A percentile compares a stretch with the other conserved stretches of the same genome.
Conservation (phyloP, 345 rosid species). For the Citrus trifoliata region DNA sequence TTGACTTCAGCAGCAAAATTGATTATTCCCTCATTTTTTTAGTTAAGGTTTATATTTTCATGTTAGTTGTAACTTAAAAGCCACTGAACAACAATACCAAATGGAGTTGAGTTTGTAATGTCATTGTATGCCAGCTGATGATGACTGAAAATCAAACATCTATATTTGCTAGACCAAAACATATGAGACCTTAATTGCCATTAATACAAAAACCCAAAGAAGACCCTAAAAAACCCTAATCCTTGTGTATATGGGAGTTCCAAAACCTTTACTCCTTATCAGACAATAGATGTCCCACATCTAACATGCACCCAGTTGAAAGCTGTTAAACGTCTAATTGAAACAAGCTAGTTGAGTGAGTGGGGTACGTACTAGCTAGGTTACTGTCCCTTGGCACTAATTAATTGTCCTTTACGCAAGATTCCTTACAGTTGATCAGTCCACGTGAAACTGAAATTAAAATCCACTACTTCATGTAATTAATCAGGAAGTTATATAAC, state of each 20-base stretch:
- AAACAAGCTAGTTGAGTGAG: slow-evolving; percentile 27
- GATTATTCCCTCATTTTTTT: not conserved
- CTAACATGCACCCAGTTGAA: slow-evolving; percentile 28
- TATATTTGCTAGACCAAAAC: not conserved
- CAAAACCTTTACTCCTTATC: slow-evolving; percentile 21
- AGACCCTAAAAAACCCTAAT: not conserved
- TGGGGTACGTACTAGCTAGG: slow-evolving; percentile 6
- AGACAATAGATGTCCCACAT: slow-evolving; percentile 37
- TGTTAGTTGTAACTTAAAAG: too few relatives aligned
- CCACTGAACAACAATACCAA: too few relatives aligned
- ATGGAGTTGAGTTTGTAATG: not conserved
- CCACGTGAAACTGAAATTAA: slow-evolving; percentile 10
- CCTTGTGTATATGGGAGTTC: not conserved
- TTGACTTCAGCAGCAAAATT: not conserved
- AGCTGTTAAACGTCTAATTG: slow-evolving; percentile 27
- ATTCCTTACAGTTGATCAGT: slow-evolving; percentile 2
- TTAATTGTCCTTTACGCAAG: slow-evolving; percentile 36
- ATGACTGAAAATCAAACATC: slow-evolving; percentile 5
- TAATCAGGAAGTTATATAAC: not conserved
- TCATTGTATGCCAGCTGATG: not conserved
- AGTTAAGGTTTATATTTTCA: too few relatives aligned
- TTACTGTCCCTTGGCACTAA: slow-evolving; percentile 25
- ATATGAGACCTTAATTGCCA: not conserved
- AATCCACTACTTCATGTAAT: not conserved
- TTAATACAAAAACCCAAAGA: not conserved